These are phyloP conservation scores for Dissophora globulifera DNA, from an alignment of 192 early-diverging fungal genomes.

Conservation along the genomic window DNA sequence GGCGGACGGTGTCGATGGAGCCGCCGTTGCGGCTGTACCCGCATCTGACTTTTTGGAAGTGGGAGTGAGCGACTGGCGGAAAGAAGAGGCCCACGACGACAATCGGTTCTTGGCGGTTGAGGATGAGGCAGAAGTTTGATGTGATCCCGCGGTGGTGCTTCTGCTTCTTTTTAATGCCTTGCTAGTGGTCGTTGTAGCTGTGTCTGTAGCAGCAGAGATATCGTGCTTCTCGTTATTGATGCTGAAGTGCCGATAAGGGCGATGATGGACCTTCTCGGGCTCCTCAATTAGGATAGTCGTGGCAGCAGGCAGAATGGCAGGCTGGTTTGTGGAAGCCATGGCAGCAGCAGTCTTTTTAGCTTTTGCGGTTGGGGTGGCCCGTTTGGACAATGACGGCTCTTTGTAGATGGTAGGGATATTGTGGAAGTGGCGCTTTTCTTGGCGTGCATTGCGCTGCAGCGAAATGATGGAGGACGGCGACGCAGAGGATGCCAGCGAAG, in stretches of 20 bases:
- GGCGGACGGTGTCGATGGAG: not conserved
- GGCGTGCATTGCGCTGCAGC: conserved; percentile 24
- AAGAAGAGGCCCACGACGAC: conserved; percentile 28
- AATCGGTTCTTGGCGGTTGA: conserved; percentile 27
- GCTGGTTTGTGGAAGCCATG: not conserved
- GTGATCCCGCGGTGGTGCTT: too few species aligned
- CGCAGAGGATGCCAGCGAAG: conserved; percentile 32
- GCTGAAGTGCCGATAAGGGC: too few species aligned
- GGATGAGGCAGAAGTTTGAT: too few species aligned
- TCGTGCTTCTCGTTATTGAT: too few species aligned
- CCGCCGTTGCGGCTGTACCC: not conserved
- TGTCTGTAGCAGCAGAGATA: too few species aligned
- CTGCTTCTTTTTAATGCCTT: not conserved
- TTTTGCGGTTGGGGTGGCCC: not conserved
- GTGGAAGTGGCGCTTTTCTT: conserved; percentile 23
- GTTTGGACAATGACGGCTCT: not conserved
- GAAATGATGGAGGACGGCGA: conserved; percentile 39
- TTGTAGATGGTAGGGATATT: not conserved
- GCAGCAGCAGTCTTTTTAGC: not conserved
- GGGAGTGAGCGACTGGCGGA: conserved; percentile 16
- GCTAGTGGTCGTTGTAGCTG: too few species aligned
- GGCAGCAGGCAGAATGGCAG: not conserved
- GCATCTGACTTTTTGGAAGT: not conserved
- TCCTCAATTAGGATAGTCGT: not conserved
- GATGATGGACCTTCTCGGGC: not conserved